Base-by-base conservation (phyloP, 768 basidiomycete species). In the Mycena alexandri region DNA sequence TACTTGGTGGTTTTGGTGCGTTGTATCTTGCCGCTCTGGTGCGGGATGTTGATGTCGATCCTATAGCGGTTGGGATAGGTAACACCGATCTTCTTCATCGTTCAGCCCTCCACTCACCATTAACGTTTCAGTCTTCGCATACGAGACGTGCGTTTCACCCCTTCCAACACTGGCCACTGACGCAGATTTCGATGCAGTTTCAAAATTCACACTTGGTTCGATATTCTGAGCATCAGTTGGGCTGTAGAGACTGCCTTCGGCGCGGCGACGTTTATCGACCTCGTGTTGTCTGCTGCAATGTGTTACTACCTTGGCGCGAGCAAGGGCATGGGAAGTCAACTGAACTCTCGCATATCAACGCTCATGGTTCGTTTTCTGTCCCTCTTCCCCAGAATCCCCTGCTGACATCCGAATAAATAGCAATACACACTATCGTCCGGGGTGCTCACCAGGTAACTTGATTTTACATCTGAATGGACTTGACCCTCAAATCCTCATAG, bases 251-350 rank as follows among this genome's bases (percentile, higher is more conserved):
- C 80, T 17, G 82, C 83, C 0, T 73, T 85, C 2, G 80, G 79
- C 2, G 77, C 83, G 0, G 76, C 81, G 11, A 85, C 85, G 0
- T 58, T 77, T n/a, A 84, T 84, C 66, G 84, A 86, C 63, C 82
- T 85, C 62, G 63, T 82, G 34, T 82, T 85, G 54, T 71, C 79
- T 19, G 70, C 61, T 9, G 71, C 78, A 1, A 80, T 80, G 79
- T 80, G 78, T 68, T 79, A 51, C 47, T 80, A 80, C 50, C 73
- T 80, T 22, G 55, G 67, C 44, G 78, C 77, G 67, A 80, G 78
- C 65, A 80, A 75, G 62, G 74, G 75, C 14, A 29, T 60, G 0
- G 72, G 75, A 36, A 71, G 59, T 41, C 65, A 63, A 43, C 54
- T 79, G 44, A 79, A 79, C 51, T 78, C 78, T n/a, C 68, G 75